Evolutionary conservation across 2,329 filamentous ascomycete species (phyloP), one percentile per base, ranked within the genome.

Genomic region (Fusarium acutatum): DNA sequence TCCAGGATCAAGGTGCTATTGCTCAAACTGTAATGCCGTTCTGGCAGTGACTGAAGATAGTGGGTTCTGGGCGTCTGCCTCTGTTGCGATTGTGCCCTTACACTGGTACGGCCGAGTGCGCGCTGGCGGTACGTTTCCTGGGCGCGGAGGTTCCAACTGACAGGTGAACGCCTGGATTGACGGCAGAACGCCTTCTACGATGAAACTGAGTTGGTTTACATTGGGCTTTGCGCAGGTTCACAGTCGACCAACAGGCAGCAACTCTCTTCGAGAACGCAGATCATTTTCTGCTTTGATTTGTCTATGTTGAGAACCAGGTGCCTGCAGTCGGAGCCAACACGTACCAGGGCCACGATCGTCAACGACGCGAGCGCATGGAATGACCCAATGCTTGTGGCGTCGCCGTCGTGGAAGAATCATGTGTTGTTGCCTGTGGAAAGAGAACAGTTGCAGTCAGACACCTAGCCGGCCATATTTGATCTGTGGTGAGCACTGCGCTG

Each of bases 21-120:
- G 47, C 17, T 0, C 12, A 20, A 34, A 10, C n/a, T 34, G 4
- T 3, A 24, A 15, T 24, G 18, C 1, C 1, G 28, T 6, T 15
- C n/a, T 34, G 3, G 4, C n/a, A 52, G 30, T 20, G 12, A 15
- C n/a, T 2, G 22, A n/a, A 32, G 7, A 6, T 5, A 13, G 5
- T 9, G 10, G 5, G 11, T 8, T 30, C 20, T 30, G 5, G 26
- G 7, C 14, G 3, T 4, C 14, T 30, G n/a, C n/a, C n/a, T n/a
- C n/a, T n/a, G n/a, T n/a, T n/a, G 10, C 4, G 5, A 8, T 14
- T 30, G 28, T 12, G 17, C 17, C n/a, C 17, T n/a, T 20, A 8
- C 10, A 30, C 20, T 47, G 9, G 14, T 7, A 11, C 5, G 14
- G 5, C 8, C 18, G 9, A 46, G 18, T 32, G 26, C 6, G 10